Percentiles rank a stretch among this genome's conserved stretches.
Conservation (phyloP, 306 rosid species). For the Glycine soja region DNA sequence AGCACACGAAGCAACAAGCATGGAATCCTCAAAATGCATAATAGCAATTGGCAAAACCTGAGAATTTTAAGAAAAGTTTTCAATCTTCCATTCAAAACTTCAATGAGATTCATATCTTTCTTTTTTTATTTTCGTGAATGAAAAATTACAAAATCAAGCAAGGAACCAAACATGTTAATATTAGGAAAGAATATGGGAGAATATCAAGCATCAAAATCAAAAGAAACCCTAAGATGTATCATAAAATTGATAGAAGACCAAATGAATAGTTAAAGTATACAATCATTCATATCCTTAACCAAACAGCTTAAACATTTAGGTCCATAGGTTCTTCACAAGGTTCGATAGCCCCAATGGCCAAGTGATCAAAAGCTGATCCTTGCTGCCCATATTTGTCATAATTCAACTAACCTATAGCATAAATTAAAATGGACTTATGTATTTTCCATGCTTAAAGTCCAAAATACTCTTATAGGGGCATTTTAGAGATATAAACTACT, state of each 20-base stretch:
- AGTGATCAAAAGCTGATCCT: constrained; percentile 31
- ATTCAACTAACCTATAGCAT: constrained; percentile 20
- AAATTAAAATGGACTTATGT: background rate
- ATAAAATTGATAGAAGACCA: constrained; percentile 12
- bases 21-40: constrained; percentile 85
- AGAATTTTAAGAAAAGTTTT: constrained; percentile 44
- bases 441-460: constrained; percentile 25
- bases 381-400: background rate
- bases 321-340: constrained; percentile 24
- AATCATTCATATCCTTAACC: constrained; percentile 25
- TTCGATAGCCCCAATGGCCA: constrained; percentile 20
- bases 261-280: background rate
- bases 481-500: constrained; percentile 26
- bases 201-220: constrained; percentile 31
- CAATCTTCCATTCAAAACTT: constrained; percentile 39
- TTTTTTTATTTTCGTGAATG: constrained; percentile 27
- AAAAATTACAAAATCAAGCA: constrained; percentile 13
- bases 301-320: constrained; percentile 36
- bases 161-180: constrained; percentile 12
- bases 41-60: constrained; percentile 90
- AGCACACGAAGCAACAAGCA: constrained; percentile 88
- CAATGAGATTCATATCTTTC: background rate
- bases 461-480: constrained; percentile 14
- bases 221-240: constrained; percentile 4
- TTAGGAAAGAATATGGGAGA: constrained; percentile 23